Evolutionary conservation across 2,329 filamentous ascomycete species (phyloP), one percentile per base, ranked within the genome.

Genomic region (Whalleya microplaca): DNA sequence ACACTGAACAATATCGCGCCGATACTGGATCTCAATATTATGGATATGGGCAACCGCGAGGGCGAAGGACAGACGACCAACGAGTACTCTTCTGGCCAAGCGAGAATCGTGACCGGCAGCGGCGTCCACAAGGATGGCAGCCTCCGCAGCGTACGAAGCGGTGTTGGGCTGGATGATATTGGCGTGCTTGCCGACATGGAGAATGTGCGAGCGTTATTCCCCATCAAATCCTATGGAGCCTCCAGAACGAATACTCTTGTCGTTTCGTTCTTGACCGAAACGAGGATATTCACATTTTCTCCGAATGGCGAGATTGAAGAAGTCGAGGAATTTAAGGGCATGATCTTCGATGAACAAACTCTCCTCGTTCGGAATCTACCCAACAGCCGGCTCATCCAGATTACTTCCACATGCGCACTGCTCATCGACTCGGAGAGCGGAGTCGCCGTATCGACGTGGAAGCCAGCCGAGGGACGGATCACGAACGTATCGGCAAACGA

Each of bases 81-180:
- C 67, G 91, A 95, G 60, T 99, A 96, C 69, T 96, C 93, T 0
- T 96, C 94, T 0, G 95, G 95, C 0, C 94, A 99, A 74, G 93
- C 95, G 45, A 85, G 93, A 41, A 90, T 99, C 58, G 92, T 99
- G 10, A 93, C 94, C 2, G 94, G 92, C 0, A 97, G 93, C 53
- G 95, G 95, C 23, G 92, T 91, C 0, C 95, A 91, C 70, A 87
- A 90, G 62, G 92, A 96, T 67, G 95, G 95, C 18, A 94, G 90
- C 53, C 76, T 99, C 51, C 83, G 95, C 58, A 96, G 92, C 69
- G 91, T 99, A 20, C 84, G 95, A 52, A 98, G 94, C 71, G 96
- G 95, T 48, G 93, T 99, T 48, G 93, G 93, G 0, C 82, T 98
- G 49, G 92, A 97, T 70, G 92, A 97, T 53, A 76, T 93, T 16